phyloP scores from a whole-genome alignment of 78 protist genomes.

The Acrasis kona region DNA sequence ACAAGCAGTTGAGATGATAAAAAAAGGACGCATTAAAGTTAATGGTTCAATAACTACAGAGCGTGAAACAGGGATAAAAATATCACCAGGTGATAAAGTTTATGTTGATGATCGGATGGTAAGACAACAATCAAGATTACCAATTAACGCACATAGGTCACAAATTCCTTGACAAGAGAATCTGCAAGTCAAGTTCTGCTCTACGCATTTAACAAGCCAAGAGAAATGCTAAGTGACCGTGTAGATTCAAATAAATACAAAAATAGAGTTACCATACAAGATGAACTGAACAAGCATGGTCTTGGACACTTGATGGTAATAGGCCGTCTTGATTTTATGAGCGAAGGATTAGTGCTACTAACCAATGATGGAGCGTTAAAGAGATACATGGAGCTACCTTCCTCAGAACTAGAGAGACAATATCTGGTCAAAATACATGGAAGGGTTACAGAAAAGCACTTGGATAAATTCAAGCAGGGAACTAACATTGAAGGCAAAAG shows the following conservation, averaged over 20 bases:
- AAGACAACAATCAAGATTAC: neutral
- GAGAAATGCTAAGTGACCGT: neutral
- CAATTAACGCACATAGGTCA: too few relatives aligned
- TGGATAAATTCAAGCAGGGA: neutral
- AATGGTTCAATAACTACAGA: neutral
- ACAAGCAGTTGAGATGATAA: neutral
- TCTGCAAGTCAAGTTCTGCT: neutral
- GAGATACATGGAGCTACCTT: neutral
- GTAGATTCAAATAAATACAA: conserved; percentile 2
- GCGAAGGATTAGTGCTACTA: conserved; percentile 1
- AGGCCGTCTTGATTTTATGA: neutral
- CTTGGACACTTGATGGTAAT: neutral
- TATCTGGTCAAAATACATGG: neutral
- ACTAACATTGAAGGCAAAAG: neutral
- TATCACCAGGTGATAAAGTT: neutral
- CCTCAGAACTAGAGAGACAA: neutral
- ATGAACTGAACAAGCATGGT: neutral
- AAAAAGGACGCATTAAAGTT: neutral
- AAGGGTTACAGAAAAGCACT: neutral
- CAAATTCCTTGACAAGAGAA: too few relatives aligned
- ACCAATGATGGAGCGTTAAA: conserved; percentile 8
- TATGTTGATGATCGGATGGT: neutral
- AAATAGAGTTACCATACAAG: neutral
- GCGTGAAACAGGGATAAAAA: too few relatives aligned
- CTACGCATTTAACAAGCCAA: neutral